Percentiles rank a stretch among this genome's conserved stretches.
These are phyloP conservation scores for Malus hybrid DNA, from an alignment of 331 rosid species.

Conservation along the genomic window DNA sequence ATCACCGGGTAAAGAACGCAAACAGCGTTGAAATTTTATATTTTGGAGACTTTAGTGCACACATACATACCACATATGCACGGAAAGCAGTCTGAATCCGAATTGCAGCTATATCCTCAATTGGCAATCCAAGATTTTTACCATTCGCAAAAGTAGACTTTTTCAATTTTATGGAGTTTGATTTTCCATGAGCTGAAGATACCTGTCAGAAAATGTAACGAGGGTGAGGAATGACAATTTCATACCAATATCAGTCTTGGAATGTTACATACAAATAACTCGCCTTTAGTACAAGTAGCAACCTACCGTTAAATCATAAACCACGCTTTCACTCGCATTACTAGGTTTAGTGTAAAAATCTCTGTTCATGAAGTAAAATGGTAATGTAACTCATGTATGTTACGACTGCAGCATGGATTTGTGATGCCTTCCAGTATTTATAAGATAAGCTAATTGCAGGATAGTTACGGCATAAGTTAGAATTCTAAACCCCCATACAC, in stretches of 20 bases:
- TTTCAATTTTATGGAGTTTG: slow-evolving; percentile 32
- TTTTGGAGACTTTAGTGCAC: not conserved
- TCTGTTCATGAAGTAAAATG: not conserved
- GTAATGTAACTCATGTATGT: not conserved
- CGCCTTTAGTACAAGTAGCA: not conserved
- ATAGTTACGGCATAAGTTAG: not conserved
- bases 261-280: not conserved
- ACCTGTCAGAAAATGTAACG: slow-evolving; percentile 35
- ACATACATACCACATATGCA: slow-evolving; percentile 51
- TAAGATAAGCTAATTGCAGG: not conserved
- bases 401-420: not conserved
- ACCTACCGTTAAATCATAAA: not conserved
- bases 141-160: slow-evolving; percentile 33
- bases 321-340: not conserved
- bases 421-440: not conserved
- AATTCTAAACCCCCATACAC: not conserved
- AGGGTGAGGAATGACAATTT: slow-evolving; percentile 13
- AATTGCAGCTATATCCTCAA: slow-evolving; percentile 73
- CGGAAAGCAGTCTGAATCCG: slow-evolving; percentile 91
- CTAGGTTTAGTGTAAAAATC: not conserved
- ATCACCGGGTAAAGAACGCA: not conserved
- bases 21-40: not conserved
- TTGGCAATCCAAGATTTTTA: slow-evolving; percentile 34
- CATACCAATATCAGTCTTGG: slow-evolving; percentile 12
- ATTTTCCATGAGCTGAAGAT: slow-evolving; percentile 29